phyloP scores from a whole-genome alignment of 345 rosid species.

The Geranium rotundifolium region DNA sequence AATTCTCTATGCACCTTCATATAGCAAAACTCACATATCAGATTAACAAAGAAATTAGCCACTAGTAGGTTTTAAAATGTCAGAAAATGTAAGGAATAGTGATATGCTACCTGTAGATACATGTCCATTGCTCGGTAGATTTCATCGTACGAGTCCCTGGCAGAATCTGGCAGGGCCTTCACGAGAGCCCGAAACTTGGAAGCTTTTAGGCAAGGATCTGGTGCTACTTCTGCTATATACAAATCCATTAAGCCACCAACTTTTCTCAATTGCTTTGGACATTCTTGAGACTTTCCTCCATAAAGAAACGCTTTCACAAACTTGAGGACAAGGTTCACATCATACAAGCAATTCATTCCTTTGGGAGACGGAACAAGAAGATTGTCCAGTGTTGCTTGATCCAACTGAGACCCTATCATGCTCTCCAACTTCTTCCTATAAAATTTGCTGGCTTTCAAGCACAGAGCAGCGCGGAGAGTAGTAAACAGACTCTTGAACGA shows the following conservation, averaged over 20 bases:
- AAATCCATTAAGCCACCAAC: conserved; percentile 63
- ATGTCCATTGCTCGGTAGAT: conserved; percentile 63
- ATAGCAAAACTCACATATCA: background rate
- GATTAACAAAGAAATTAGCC: too few relatives aligned
- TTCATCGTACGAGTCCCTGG: conserved; percentile 54
- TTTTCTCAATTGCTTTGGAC: conserved; percentile 30
- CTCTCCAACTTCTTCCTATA: conserved; percentile 51
- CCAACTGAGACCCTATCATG: conserved; percentile 72
- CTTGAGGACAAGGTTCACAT: conserved; percentile 64
- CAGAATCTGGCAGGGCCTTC: conserved; percentile 52
- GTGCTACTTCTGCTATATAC: conserved; percentile 82
- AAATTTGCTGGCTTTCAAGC: conserved; percentile 35
- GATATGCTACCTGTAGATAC: conserved; percentile 62
- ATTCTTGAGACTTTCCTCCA: conserved; percentile 20
- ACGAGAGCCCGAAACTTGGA: conserved; percentile 60
- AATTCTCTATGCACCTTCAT: conserved; percentile 63
- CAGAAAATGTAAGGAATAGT: background rate
- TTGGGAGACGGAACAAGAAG: conserved; percentile 68
- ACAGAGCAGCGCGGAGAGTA: conserved; percentile 42
- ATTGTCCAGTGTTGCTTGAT: conserved; percentile 73
- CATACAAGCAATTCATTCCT: conserved; percentile 44
- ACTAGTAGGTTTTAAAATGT: background rate
- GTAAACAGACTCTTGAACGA: conserved; percentile 67
- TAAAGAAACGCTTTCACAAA: conserved; percentile 51
- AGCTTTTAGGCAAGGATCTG: conserved; percentile 72